Percentiles rank a stretch among this genome's conserved stretches.
phyloP scores from a whole-genome alignment of 2,329 filamentous ascomycete genomes.

The Fonsecaea erecta region DNA sequence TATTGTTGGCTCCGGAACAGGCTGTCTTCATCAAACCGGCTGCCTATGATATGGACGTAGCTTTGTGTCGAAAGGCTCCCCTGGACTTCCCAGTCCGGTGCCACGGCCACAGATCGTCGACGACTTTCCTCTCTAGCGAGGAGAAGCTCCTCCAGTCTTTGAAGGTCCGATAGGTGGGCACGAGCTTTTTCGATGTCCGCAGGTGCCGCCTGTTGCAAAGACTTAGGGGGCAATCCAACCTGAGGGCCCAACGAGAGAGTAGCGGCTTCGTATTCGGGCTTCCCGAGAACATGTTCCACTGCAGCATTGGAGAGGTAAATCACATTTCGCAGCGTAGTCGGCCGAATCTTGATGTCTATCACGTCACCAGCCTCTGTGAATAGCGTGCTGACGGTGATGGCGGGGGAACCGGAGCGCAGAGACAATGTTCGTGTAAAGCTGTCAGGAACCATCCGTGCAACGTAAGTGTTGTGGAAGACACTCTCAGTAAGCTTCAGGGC shows the following conservation, averaged over 20 bases:
- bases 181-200: constrained; percentile 36
- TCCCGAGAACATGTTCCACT: constrained; percentile 24
- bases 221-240: background rate
- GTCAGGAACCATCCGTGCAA: constrained; percentile 62
- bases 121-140: constrained; percentile 21
- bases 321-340: constrained; percentile 61
- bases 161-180: constrained; percentile 40
- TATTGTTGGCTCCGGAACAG: constrained; percentile 41
- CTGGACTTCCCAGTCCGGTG: constrained; percentile 42
- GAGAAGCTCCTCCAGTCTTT: constrained; percentile 38
- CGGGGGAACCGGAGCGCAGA: constrained; percentile 58
- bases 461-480: constrained; percentile 55
- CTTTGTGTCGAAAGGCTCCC: constrained; percentile 8
- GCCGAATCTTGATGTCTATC: constrained; percentile 58
- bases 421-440: constrained; percentile 58
- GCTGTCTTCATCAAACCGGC: constrained; percentile 42
- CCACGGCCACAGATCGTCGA: constrained; percentile 17
- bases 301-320: constrained; percentile 55
- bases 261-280: constrained; percentile 16
- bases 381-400: constrained; percentile 65
- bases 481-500: constrained; percentile 60
- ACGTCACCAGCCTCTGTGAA: constrained; percentile 58
- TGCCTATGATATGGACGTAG: constrained; percentile 22
- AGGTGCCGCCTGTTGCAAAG: constrained; percentile 22
- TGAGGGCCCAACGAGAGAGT: constrained; percentile 43